These are phyloP conservation scores for Yarrowia alimentaria DNA, from an alignment of 805 yeast genomes.

Conservation along the genomic window DNA sequence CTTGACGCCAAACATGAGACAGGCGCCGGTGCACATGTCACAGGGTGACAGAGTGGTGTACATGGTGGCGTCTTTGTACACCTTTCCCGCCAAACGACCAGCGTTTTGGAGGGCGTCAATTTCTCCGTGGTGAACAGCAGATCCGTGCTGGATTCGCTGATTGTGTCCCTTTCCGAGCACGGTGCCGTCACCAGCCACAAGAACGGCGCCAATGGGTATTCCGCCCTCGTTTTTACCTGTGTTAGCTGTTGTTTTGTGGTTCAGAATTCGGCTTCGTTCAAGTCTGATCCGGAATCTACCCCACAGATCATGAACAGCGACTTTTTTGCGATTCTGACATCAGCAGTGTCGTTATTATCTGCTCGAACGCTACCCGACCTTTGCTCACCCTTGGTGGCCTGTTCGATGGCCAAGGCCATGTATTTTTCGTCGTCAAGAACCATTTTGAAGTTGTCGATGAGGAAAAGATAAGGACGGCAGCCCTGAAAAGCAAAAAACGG, in stretches of 20 bases:
- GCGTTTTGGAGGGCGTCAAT: conserved; percentile 86
- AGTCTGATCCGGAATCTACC: too few species aligned
- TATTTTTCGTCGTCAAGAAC: conserved; percentile 34
- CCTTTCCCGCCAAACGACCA: conserved; percentile 78
- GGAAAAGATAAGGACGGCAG: too few species aligned
- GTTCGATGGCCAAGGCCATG: conserved; percentile 38
- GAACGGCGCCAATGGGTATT: conserved; percentile 81
- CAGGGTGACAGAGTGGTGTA: conserved; percentile 94
- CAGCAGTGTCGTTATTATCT: too few species aligned
- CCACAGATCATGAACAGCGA: too few species aligned
- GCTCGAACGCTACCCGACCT: too few species aligned
- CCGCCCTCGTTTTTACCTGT: conserved; percentile 80
- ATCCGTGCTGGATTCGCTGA: conserved; percentile 77
- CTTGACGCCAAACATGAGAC: conserved; percentile 80
- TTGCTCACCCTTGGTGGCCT: conserved; percentile 37
- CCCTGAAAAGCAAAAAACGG: too few species aligned
- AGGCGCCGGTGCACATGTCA: conserved; percentile 93
- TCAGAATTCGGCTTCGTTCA: neutral
- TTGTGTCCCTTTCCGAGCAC: conserved; percentile 89
- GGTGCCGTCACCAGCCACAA: conserved; percentile 71
- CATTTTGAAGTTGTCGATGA: conserved; percentile 9
- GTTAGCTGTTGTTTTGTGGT: conserved; percentile 22
- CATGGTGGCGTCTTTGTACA: conserved; percentile 81
- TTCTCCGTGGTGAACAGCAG: conserved; percentile 90
- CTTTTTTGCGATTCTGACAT: too few species aligned